These are phyloP conservation scores for Nitzschia inconspicua DNA, from an alignment of 108 stramenopile genomes.

Conservation along the genomic window DNA sequence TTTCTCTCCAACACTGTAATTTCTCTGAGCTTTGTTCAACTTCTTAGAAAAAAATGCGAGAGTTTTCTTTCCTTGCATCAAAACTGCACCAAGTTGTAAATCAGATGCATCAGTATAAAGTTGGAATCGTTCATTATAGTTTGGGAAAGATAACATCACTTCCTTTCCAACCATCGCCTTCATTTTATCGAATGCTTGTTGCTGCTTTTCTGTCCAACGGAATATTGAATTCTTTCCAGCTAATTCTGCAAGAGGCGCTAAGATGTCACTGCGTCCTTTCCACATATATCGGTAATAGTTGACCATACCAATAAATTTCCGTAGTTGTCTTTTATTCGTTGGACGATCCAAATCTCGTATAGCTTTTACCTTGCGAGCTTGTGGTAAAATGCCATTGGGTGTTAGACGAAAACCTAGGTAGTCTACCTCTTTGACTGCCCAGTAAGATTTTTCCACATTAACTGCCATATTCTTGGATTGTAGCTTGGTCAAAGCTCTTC, in stretches of 20 bases:
- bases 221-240: constrained; percentile 17
- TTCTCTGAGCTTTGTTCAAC: constrained; percentile 33
- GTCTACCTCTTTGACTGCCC: not conserved
- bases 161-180: constrained; percentile 33
- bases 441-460: constrained; percentile 18
- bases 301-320: constrained; percentile 32
- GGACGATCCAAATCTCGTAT: not conserved
- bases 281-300: constrained; percentile 54
- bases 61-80: constrained; percentile 21
- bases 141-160: constrained; percentile 35
- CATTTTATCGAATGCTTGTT: constrained; percentile 39
- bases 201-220: constrained; percentile 27
- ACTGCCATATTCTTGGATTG: constrained; percentile 9
- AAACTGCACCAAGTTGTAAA: constrained; percentile 27
- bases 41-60: constrained; percentile 29
- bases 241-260: constrained; percentile 39
- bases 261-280: constrained; percentile 22
- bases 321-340: constrained; percentile 11
- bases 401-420: constrained; percentile 10
- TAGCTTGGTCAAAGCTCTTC: constrained; percentile 11
- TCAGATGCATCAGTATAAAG: constrained; percentile 30
- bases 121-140: constrained; percentile 24
- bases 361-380: not conserved
- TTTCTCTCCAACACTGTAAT: no score
- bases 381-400: constrained; percentile 5